Evolutionary conservation across 495 filamentous ascomycete genomes (phyloP).

Genomic region (Tuber umbilicatum): DNA sequence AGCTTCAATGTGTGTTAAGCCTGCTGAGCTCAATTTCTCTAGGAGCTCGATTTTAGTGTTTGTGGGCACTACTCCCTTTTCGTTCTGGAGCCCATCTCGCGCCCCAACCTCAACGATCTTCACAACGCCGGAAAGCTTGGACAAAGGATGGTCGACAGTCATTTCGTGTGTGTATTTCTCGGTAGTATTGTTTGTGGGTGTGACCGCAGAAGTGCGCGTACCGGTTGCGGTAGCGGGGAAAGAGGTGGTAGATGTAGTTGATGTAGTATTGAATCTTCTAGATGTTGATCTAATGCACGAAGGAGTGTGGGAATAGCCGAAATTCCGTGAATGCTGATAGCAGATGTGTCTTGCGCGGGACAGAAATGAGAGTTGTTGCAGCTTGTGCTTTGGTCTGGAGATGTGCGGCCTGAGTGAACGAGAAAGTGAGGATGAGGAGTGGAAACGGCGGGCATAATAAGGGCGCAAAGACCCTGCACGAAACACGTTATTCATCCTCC

Average conservation of each 20-base stretch:
- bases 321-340: constrained; percentile 4
- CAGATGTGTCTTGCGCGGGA: not conserved
- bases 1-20: constrained; percentile 81
- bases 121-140: constrained; percentile 15
- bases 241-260: not conserved
- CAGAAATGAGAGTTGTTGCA: constrained; percentile 22
- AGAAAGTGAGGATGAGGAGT: constrained; percentile 23
- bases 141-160: constrained; percentile 29
- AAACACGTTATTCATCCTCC: constrained; percentile 4
- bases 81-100: constrained; percentile 92
- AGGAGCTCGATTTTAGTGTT: constrained; percentile 83
- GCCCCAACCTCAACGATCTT: constrained; percentile 85
- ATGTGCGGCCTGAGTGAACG: constrained; percentile 19
- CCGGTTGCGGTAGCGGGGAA: constrained; percentile 4
- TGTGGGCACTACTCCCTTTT: constrained; percentile 73
- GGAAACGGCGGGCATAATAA: constrained; percentile 35
- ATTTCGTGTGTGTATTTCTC: constrained; percentile 6
- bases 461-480: constrained; percentile 18
- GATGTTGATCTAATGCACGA: not conserved
- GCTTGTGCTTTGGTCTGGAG: constrained; percentile 20
- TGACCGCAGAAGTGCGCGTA: constrained; percentile 7
- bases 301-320: not conserved
- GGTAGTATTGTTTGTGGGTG: constrained; percentile 15
- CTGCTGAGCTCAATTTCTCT: constrained; percentile 70
- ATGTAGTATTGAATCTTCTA: constrained; percentile 1